Evolutionary conservation across 345 rosid genomes (phyloP), one percentile per base, ranked within the genome.

Genomic region (Corchorus olitorius): DNA sequence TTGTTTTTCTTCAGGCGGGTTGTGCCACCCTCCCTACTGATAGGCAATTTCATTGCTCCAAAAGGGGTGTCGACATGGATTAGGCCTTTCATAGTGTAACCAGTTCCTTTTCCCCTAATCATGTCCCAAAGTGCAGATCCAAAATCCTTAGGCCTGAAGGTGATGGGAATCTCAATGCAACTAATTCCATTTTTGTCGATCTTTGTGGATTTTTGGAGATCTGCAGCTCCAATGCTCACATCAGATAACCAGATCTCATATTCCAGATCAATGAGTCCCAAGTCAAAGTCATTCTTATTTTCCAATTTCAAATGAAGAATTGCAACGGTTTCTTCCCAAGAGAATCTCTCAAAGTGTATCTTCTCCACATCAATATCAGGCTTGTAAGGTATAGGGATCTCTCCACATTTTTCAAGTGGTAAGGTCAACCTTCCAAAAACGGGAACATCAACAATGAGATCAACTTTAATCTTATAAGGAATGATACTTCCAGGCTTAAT

Each of bases 41-140:
- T 94, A 49, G 99, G 98, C 78, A 97, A 80, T 89, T 92, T 97
- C 97, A 97, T 94, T 12, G 85, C 89, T 72, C 99, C 97, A 83
- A 91, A 97, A 55, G 98, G 99, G 9, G 99, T 97, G 82, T 89
- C 92, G 68, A 86, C 98, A 74, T 92, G 80, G 16, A 97, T 83
- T 75, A 92, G 68, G 53, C 98, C 99, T 87, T 92, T 97, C 81
- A 97, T 90, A 50, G 87, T 77, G 83, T 97, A 94, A 17, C 97
- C 95, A 8, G 97, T 94, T 60, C 98, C 98, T 81, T 76, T 97
- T 50, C 99, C 99, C 76, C 95, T 88, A 13, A 97, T 97, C 97
- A 97, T 89, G 83, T 97, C 99, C 99, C 99, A 97, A 17, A 97
- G 88, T 0, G 98, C 96, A 10, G 98, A 93, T 71, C 99, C 99